Evolutionary conservation across 495 filamentous ascomycete genomes (phyloP).

Genomic region (Choiromyces venosus): DNA sequence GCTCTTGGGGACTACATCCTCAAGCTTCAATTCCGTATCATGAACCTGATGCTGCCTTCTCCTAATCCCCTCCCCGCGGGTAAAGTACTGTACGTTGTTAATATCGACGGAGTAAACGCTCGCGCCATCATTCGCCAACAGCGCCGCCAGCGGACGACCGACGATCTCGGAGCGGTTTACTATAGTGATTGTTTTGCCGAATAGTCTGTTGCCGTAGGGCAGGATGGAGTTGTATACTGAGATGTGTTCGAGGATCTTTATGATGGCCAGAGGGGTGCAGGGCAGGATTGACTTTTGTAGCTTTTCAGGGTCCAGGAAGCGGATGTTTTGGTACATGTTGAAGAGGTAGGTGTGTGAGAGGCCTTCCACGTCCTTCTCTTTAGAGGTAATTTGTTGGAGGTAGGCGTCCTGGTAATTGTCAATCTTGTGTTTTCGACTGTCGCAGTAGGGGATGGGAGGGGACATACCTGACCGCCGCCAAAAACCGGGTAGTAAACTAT

Average conservation of each 20-base stretch:
- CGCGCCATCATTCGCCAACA: constrained; percentile 93
- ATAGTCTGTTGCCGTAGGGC: constrained; percentile 85
- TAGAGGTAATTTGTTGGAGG: constrained; percentile 86
- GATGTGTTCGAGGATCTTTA: constrained; percentile 94
- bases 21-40: constrained; percentile 66
- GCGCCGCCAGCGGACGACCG: constrained; percentile 83
- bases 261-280: constrained; percentile 88
- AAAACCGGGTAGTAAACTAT: constrained; percentile 99
- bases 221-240: constrained; percentile 95
- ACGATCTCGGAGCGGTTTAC: constrained; percentile 96
- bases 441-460: constrained; percentile 7
- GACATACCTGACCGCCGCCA: constrained; percentile 40
- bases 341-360: constrained; percentile 89
- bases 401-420: constrained; percentile 81
- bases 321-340: constrained; percentile 99
- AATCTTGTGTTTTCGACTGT: constrained; percentile 34
- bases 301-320: constrained; percentile 79
- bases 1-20: constrained; percentile 75
- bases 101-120: constrained; percentile 92
- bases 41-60: constrained; percentile 76
- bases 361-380: constrained; percentile 91
- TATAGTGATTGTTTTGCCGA: constrained; percentile 85
- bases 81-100: constrained; percentile 86
- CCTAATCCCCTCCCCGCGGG: constrained; percentile 74
- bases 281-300: constrained; percentile 84